These are phyloP conservation scores for Aspergillus sparsus DNA, from an alignment of 495 filamentous ascomycete genomes.

Conservation along the genomic window DNA sequence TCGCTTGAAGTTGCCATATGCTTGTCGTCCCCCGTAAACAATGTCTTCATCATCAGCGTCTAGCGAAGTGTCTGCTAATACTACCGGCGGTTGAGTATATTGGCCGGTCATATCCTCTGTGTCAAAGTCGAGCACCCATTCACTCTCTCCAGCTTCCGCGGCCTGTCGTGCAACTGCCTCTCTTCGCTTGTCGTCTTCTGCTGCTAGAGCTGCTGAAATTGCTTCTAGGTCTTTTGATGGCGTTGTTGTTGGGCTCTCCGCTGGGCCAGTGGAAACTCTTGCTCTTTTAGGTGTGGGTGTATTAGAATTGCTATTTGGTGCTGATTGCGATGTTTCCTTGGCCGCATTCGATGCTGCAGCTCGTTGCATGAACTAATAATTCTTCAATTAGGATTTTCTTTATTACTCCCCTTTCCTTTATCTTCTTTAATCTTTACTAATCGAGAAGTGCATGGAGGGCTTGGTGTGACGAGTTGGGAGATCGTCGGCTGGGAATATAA, in stretches of 20 bases:
- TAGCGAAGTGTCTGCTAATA: conserved; percentile 40
- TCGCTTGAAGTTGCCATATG: conserved; percentile 44
- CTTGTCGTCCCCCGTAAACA: conserved; percentile 36
- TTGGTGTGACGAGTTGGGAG: too few relatives aligned
- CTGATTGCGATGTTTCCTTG: conserved; percentile 43
- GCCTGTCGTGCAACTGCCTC: conserved; percentile 70
- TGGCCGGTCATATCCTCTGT: conserved; percentile 24
- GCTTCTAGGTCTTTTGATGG: conserved; percentile 53
- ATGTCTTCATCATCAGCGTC: conserved; percentile 40
- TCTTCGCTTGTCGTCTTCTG: conserved; percentile 72
- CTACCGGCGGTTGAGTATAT: conserved; percentile 30
- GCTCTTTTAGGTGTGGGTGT: conserved; percentile 46
- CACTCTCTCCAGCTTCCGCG: conserved; percentile 76
- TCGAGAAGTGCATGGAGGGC: too few relatives aligned
- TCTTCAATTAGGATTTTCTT: background rate
- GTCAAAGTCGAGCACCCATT: conserved; percentile 70
- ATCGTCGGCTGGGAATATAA: too few relatives aligned
- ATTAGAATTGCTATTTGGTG: conserved; percentile 32
- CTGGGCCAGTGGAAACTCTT: conserved; percentile 40
- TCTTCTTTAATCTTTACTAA: too few relatives aligned
- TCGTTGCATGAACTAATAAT: conserved; percentile 86
- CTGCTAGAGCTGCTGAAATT: conserved; percentile 68
- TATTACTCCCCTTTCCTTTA: too few relatives aligned
- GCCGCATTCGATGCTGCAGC: conserved; percentile 61
- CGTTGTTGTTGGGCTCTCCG: conserved; percentile 29